phyloP scores from a whole-genome alignment of 2,329 filamentous ascomycete species.

The Botrytis squamosa region DNA sequence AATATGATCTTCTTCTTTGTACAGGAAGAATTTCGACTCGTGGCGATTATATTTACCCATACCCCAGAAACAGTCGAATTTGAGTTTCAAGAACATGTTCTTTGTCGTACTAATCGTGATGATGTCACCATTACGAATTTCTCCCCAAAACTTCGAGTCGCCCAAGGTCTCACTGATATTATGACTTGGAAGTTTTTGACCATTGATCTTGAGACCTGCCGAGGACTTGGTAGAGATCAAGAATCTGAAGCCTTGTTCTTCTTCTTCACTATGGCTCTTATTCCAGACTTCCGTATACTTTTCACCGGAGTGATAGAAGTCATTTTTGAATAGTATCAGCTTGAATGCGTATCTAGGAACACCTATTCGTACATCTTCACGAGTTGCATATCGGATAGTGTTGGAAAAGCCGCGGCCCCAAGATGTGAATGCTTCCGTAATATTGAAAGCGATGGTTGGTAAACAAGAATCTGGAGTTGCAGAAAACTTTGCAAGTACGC shows the following conservation, averaged over 20 bases:
- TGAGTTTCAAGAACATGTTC: slow-evolving; percentile 35
- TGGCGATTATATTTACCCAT: slow-evolving; percentile 30
- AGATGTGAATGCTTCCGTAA: slow-evolving; percentile 66
- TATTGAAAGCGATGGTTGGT: slow-evolving; percentile 58
- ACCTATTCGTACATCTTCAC: slow-evolving; percentile 55
- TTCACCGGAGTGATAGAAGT: slow-evolving; percentile 56
- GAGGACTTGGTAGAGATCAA: slow-evolving; percentile 79
- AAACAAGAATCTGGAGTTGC: slow-evolving; percentile 66
- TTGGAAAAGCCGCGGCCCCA: slow-evolving; percentile 75
- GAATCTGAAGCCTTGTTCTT: slow-evolving; percentile 52
- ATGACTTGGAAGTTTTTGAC: slow-evolving; percentile 58
- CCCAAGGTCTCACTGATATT: slow-evolving; percentile 53
- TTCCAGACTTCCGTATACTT: slow-evolving; percentile 16
- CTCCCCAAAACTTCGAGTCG: slow-evolving; percentile 58
- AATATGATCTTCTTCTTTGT: slow-evolving; percentile 12
- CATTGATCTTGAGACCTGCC: slow-evolving; percentile 75
- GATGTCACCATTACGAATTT: slow-evolving; percentile 73
- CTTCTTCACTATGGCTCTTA: slow-evolving; percentile 31
- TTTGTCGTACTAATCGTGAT: slow-evolving; percentile 63
- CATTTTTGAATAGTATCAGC: slow-evolving; percentile 70
- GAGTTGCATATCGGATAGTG: slow-evolving; percentile 63
- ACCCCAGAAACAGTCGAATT: slow-evolving; percentile 39
- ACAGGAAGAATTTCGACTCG: slow-evolving; percentile 27
- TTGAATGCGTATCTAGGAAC: slow-evolving; percentile 82
- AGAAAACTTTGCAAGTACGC: slow-evolving; percentile 62